Conservation (phyloP, 2,329 filamentous ascomycete genomes). For the Cephalotrichum gorgonifer region DNA sequence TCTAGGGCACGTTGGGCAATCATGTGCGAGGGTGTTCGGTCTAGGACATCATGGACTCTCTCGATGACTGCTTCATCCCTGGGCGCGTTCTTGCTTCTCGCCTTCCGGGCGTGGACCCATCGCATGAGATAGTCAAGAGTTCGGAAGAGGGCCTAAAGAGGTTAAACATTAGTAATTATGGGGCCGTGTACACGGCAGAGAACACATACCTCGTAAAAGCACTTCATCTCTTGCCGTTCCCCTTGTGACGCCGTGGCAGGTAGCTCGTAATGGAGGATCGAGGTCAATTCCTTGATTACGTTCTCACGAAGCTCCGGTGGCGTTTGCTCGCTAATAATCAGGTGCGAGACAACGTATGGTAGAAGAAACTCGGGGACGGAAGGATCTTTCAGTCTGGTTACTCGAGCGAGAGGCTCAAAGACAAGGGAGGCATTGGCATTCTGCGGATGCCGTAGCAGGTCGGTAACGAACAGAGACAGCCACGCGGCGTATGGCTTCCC, state of each 20-base stretch:
- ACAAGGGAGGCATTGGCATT: conserved; percentile 64
- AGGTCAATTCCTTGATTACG: conserved; percentile 63
- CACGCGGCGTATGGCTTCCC: conserved; percentile 66
- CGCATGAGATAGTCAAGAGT: conserved; percentile 84
- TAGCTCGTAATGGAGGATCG: conserved; percentile 57
- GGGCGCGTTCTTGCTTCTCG: conserved; percentile 14
- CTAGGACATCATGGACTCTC: conserved; percentile 39
- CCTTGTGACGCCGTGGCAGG: conserved; percentile 19
- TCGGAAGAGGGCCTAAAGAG: conserved; percentile 66
- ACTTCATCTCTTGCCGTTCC: conserved; percentile 65
- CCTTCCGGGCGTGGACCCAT: conserved; percentile 74
- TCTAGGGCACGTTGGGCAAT: conserved; percentile 77
- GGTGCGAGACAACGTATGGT: conserved; percentile 76
- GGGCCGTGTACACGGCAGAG: background rate
- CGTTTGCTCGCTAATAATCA: conserved; percentile 59
- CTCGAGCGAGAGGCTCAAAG: conserved; percentile 70
- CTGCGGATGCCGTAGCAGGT: conserved; percentile 70
- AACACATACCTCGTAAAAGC: conserved; percentile 69
- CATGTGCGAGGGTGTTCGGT: conserved; percentile 62
- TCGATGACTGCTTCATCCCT: conserved; percentile 36
- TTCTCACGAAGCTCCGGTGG: conserved; percentile 51
- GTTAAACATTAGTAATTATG: conserved; percentile 7
- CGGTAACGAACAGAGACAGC: conserved; percentile 70
- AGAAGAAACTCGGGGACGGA: conserved; percentile 81
- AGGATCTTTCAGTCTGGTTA: conserved; percentile 77